Evolutionary conservation across 768 basidiomycete genomes (phyloP), one percentile per base, ranked within the genome.

Genomic region (Tephrocybe sp.): DNA sequence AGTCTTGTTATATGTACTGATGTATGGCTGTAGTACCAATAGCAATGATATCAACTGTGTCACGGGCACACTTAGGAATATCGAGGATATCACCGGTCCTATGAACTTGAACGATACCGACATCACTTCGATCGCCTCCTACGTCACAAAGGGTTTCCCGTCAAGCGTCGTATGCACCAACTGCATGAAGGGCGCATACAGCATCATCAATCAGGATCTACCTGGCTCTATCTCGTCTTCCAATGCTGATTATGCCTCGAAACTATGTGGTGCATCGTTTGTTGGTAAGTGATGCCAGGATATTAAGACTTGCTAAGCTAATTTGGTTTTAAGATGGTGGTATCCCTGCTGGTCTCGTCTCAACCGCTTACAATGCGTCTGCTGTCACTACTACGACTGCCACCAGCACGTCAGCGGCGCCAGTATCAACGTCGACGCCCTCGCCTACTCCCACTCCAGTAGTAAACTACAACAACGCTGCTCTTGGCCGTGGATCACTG

Each of bases 121-220:
- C 51, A 39, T 65, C 36, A 39, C 45, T 22, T 61, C 60, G 22
- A 60, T 63, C 32, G 58, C 63, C 49, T 65, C 59, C 22, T 49
- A 70, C 35, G 46, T 64, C 36, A 44, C 59, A 6, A 54, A 62
- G 11, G 67, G 68, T 23, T 53, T 64, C 48, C 51, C 58, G 9
- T 54, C 64, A 33, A 73, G 65, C 10, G 54, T 77, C 13, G 60
- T 70, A 8, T 80, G 78, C 61, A 74, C 75, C 31, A 62, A 67
- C 46, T 79, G 78, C 59, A 66, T 71, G 48, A 74, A 79, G 63
- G 72, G 72, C n/a, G 70, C 68, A 16, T 75, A 73, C 55, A 67
- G 61, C 7, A 60, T 78, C 19, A 58, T 63, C 13, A 50, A 60
- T 11, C 47, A 66, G 12, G 49, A 62, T 12, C 68, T 71, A 43